These are phyloP conservation scores for Botryotinia calthae DNA, from an alignment of 2,329 filamentous ascomycete genomes.

Conservation along the genomic window DNA sequence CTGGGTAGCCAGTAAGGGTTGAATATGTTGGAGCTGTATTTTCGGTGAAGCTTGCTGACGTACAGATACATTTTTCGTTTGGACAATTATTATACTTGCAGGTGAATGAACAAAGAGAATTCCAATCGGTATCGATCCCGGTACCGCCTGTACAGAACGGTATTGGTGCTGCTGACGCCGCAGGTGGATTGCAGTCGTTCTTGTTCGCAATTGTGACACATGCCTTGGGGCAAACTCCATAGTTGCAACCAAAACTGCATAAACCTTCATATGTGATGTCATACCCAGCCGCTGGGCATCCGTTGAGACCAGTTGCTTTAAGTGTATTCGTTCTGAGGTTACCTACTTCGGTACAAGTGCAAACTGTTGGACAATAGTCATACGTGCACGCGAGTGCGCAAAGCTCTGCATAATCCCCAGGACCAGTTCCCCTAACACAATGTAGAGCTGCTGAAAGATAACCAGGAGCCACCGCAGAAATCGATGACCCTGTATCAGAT, in stretches of 20 bases:
- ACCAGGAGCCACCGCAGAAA: neutral
- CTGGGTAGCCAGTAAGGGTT: neutral
- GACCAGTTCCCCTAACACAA: slow-evolving; percentile 26
- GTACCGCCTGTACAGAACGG: too few relatives aligned
- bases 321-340: too few relatives aligned
- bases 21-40: neutral
- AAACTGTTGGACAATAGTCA: slow-evolving; percentile 1
- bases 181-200: too few relatives aligned
- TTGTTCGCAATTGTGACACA: too few relatives aligned
- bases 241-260: too few relatives aligned
- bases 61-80: neutral
- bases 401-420: slow-evolving; percentile 37
- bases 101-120: neutral
- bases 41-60: neutral
- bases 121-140: too few relatives aligned
- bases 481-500: neutral
- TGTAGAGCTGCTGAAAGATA: neutral
- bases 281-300: too few relatives aligned
- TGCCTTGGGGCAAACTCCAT: too few relatives aligned
- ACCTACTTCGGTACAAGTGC: neutral
- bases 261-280: too few relatives aligned
- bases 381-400: neutral
- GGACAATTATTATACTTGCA: neutral
- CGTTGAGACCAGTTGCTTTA: too few relatives aligned
- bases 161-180: too few relatives aligned